Base-by-base conservation (phyloP, 176 grass and related monocot species). In the Aegilops tauschii region DNA sequence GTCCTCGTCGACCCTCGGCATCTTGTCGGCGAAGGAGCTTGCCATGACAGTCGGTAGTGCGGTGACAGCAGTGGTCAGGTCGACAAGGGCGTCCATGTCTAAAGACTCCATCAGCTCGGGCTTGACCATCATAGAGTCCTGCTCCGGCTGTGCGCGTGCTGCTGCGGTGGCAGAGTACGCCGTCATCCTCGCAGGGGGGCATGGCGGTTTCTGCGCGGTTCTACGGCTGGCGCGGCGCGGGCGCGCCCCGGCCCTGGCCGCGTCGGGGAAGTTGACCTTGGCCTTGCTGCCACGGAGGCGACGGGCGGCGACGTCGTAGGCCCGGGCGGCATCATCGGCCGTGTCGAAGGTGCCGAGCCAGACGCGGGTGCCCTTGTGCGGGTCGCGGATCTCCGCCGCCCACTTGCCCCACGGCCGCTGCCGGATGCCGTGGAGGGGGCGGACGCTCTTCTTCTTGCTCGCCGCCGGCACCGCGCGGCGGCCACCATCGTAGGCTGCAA, bases 331-430 rank as follows among this genome's bases (percentile, higher is more conserved):
- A 12, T 92, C 88, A 42, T 97, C 88, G 23, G 92, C 83, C 59
- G 92, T 91, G 50, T 89, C 68, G 88, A 94, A 94, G n/a, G 95
- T 97, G 77, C 95, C 95, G 35, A 97, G 95, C 95, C 95, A 97
- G 73, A 94, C 88, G 37, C 95, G 86, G 35, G 90, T 88, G 45
- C 95, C 95, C 85, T 97, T 92, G 71, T 68, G 89, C 8, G 95
- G 95, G 87, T 97, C 95, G 25, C 92, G 90, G 79, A 97, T 97
- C 88, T 97, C 92, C 80, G 95, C 95, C 49, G 89, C 95, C 92
- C 90, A 97, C 63, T 93, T 94, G 0, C 95, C 95, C 92, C 95
- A 97, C 12, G 84, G 89, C 0, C 95, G 88, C 79, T 91, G 92
- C 42, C 95, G 80, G 74, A 97, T 94, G 58, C 95, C 95, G 44